A percentile compares a stretch with the other conserved stretches of the same genome.
phyloP scores from a whole-genome alignment of 208 protist species.

The Trypanosoma avium region DNA sequence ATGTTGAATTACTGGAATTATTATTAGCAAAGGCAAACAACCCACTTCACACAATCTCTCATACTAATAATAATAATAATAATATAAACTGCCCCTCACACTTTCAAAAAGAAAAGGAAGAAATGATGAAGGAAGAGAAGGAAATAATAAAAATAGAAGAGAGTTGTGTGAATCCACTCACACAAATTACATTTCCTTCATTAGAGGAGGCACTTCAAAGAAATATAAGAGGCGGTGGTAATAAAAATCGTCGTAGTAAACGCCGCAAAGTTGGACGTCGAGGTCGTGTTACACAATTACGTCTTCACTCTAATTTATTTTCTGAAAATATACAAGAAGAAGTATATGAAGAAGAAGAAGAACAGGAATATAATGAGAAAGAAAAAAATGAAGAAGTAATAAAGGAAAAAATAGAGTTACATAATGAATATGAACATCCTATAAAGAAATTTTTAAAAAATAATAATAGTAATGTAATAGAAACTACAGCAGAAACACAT shows the following conservation, averaged over 20 bases:
- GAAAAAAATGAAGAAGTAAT: background rate
- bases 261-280: slow-evolving; percentile 17
- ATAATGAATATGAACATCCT: background rate
- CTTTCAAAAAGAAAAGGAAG: background rate
- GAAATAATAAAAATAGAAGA: too few species aligned
- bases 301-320: background rate
- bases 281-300: slow-evolving; percentile 5
- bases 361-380: slow-evolving; percentile 3
- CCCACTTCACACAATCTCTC: slow-evolving; percentile 34
- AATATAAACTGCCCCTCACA: background rate
- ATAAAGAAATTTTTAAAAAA: background rate
- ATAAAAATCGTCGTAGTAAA: slow-evolving; percentile 13
- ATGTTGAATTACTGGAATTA: slow-evolving; percentile 58
- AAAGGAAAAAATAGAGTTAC: background rate
- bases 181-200: slow-evolving; percentile 12
- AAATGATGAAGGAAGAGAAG: too few species aligned
- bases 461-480: background rate
- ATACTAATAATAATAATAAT: too few species aligned
- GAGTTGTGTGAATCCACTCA: background rate
- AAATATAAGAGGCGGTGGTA: too few species aligned
- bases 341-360: background rate
- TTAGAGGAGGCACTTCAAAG: slow-evolving; percentile 22
- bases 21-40: slow-evolving; percentile 54
- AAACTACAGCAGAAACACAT: background rate
- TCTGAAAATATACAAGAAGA: background rate